A percentile compares a stretch with the other conserved stretches of the same genome.
Evolutionary conservation across 2,329 filamentous ascomycete genomes (phyloP).

Genomic region (Penicillium thymicola): DNA sequence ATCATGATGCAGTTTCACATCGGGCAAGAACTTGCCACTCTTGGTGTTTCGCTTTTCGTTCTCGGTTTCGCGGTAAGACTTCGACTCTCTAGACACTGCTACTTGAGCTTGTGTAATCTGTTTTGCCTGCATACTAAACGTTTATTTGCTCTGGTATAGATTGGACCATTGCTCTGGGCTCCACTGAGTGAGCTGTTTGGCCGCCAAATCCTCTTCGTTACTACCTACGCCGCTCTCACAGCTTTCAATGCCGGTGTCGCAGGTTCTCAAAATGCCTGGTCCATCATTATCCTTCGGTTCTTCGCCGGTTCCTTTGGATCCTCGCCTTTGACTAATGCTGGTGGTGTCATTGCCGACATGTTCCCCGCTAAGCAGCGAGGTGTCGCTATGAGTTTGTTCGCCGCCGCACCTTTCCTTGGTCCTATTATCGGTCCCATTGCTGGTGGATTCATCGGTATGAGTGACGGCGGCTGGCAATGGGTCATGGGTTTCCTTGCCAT

Average conservation of each 20-base stretch:
- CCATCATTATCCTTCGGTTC: slow-evolving; percentile 62
- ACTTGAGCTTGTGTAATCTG: not conserved
- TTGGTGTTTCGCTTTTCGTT: slow-evolving; percentile 64
- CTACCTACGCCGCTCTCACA: slow-evolving; percentile 55
- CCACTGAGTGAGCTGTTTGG: slow-evolving; percentile 64
- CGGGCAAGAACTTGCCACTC: slow-evolving; percentile 52
- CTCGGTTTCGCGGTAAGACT: slow-evolving; percentile 50
- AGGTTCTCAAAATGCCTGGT: slow-evolving; percentile 54
- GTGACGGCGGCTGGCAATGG: slow-evolving; percentile 29
- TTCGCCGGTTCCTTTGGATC: slow-evolving; percentile 60
- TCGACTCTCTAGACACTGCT: not conserved
- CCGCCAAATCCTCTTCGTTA: slow-evolving; percentile 50
- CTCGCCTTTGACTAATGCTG: slow-evolving; percentile 47
- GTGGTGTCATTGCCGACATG: slow-evolving; percentile 56
- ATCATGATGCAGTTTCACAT: slow-evolving; percentile 57
- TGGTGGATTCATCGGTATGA: slow-evolving; percentile 31
- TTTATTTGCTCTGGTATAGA: slow-evolving; percentile 28
- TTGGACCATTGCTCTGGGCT: slow-evolving; percentile 64
- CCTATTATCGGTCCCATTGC: slow-evolving; percentile 29
- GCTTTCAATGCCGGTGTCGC: slow-evolving; percentile 60
- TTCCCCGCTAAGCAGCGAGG: slow-evolving; percentile 53
- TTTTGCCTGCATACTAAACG: not conserved
- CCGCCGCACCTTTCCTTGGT: slow-evolving; percentile 62
- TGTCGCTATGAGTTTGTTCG: slow-evolving; percentile 61
- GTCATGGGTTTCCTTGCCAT: slow-evolving; percentile 31